Evolutionary conservation across 306 rosid species (phyloP).

Genomic region (Glycine latifolia): DNA sequence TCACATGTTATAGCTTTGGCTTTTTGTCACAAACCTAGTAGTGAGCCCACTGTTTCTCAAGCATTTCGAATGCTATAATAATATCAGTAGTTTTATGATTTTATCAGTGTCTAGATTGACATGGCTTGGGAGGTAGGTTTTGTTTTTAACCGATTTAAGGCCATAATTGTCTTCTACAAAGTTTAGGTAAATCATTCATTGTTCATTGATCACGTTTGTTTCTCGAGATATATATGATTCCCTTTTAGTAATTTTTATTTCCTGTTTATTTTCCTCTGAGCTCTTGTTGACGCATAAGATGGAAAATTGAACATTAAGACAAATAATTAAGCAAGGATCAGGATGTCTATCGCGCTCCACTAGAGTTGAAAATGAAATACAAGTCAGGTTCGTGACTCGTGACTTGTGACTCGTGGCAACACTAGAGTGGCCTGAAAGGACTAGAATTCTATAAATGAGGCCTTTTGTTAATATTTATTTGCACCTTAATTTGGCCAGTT

Average conservation of each 20-base stretch:
- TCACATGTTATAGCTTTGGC: slow-evolving; percentile 13
- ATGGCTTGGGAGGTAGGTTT: slow-evolving; percentile 31
- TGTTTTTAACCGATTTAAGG: slow-evolving; percentile 31
- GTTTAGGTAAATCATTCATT: slow-evolving; percentile 37
- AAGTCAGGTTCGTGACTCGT: not conserved
- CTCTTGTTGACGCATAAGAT: not conserved
- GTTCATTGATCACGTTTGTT: not conserved
- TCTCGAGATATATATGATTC: not conserved
- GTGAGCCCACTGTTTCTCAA: slow-evolving; percentile 41
- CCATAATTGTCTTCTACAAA: slow-evolving; percentile 11
- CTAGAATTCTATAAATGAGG: not conserved
- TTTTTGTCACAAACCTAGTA: slow-evolving; percentile 26
- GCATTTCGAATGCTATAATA: not conserved
- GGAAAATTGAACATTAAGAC: not conserved
- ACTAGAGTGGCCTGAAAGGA: too few species aligned
- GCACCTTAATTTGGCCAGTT: not conserved
- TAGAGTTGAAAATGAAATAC: not conserved
- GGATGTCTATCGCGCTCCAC: too few species aligned
- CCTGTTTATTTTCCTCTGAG: too few species aligned
- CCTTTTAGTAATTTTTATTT: too few species aligned
- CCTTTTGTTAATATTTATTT: not conserved
- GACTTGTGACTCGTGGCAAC: too few species aligned
- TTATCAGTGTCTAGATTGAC: slow-evolving; percentile 17
- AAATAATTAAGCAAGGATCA: not conserved
- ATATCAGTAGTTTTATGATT: not conserved